Base-by-base conservation (phyloP, 2,329 filamentous ascomycete species). In the Annulohypoxylon truncatum region DNA sequence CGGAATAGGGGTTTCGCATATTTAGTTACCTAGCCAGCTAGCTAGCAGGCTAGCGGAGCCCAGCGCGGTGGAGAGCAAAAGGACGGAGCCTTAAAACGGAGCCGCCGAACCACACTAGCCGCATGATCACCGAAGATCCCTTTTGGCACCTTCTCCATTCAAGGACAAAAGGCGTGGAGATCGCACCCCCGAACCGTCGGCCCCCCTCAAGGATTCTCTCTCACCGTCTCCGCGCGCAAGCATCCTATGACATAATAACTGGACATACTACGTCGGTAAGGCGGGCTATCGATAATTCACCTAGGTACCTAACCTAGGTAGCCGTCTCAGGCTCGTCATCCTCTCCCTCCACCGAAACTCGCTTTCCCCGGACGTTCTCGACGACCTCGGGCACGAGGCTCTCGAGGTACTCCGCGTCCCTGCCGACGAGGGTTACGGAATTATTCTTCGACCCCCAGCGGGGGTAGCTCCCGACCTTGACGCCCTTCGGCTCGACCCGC, bases 381-480 rank as follows among this genome's bases (percentile, higher is more conserved):
- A 92, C 87, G 2, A 97, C 92, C 77, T 97, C 93, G 0, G 85
- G 80, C 12, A 96, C 87, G 67, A 97, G 79, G 53, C 88, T 89
- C 77, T 97, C 93, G 76, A 98, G 86, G 72, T 88, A 95, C 22
- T 87, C 89, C 71, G 86, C 83, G 76, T 97, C 92, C 70, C 88
- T 89, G 71, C 88, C 88, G 18, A 97, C 94, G 56, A 99, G 82
- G 9, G 95, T 97, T 50, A 98, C 93, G 0, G 94, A 96, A 79
- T 98, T 98, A 68, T 85, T 85, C 74, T 89, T 88, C 84, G 93
- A 95, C 4, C 92, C 93, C 94, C 94, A 97, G 59, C 93, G 85
- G 33, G 96, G 96, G 79, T 99, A 98, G 79, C 93, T 97, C 48
- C 96, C 96, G 13, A 98, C 93, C 81, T 98, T 98, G 74, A 98